Conservation (phyloP, 257 asterid genomes). For the Jasminum sambac region DNA sequence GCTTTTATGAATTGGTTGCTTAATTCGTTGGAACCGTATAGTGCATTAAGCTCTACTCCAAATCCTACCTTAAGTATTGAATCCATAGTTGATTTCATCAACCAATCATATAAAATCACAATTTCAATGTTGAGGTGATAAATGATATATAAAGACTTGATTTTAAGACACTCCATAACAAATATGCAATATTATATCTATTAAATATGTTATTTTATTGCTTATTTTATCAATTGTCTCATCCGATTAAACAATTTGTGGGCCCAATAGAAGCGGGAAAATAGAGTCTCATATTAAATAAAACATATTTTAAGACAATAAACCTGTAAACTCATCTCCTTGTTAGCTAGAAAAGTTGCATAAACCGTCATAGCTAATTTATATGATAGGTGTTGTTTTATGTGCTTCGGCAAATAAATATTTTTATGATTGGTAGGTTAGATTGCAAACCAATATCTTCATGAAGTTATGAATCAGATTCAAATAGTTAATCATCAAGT, state of each 20-base stretch:
- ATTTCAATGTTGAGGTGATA: neutral
- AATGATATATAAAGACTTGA: neutral
- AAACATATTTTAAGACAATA: too few species aligned
- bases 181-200: too few species aligned
- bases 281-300: too few species aligned
- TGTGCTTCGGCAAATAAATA: too few species aligned
- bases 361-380: constrained; percentile 49
- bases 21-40: constrained; percentile 61
- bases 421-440: neutral
- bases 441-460: neutral
- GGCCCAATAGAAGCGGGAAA: too few species aligned
- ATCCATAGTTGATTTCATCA: constrained; percentile 58
- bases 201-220: too few species aligned
- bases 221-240: too few species aligned
- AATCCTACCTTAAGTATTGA: constrained; percentile 56
- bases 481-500: neutral
- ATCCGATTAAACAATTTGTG: too few species aligned
- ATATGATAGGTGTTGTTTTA: too few species aligned
- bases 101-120: constrained; percentile 42
- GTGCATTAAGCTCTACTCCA: too few species aligned
- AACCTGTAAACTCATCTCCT: too few species aligned
- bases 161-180: neutral
- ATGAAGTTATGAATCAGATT: too few species aligned
- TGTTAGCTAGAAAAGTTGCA: constrained; percentile 29
- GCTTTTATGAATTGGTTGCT: constrained; percentile 45